Conservation (phyloP, 371 early-diverging fungal genomes). For the Mucor lusitanicus region DNA sequence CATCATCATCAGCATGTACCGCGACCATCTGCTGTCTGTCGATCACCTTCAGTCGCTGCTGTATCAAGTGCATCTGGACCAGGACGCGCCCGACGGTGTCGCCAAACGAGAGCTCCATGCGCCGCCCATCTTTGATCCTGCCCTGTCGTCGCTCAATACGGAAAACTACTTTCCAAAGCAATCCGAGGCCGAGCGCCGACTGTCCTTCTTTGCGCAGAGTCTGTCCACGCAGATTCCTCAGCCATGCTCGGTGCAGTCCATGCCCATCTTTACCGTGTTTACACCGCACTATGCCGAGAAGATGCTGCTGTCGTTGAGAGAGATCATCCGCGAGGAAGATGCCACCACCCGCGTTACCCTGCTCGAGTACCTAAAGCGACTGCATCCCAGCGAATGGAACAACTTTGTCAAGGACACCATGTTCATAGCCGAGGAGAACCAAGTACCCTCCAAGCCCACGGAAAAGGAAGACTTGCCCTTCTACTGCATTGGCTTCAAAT, state of each 20-base stretch:
- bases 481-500: slow-evolving; percentile 84
- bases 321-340: slow-evolving; percentile 87
- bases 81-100: slow-evolving; percentile 18
- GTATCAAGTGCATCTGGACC: slow-evolving; percentile 67
- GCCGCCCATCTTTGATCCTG: slow-evolving; percentile 81
- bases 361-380: slow-evolving; percentile 83
- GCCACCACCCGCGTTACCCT: slow-evolving; percentile 80
- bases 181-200: slow-evolving; percentile 83
- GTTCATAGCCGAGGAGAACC: slow-evolving; percentile 71
- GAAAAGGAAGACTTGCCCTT: slow-evolving; percentile 83
- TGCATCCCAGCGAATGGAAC: slow-evolving; percentile 86
- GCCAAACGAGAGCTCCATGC: slow-evolving; percentile 59
- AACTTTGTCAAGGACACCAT: slow-evolving; percentile 92
- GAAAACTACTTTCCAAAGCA: slow-evolving; percentile 72
- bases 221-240: slow-evolving; percentile 79
- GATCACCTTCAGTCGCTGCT: slow-evolving; percentile 75
- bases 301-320: slow-evolving; percentile 79
- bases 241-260: slow-evolving; percentile 77
- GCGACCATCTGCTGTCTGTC: slow-evolving; percentile 80
- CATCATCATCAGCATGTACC: slow-evolving; percentile 84
- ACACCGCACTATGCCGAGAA: slow-evolving; percentile 92
- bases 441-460: slow-evolving; percentile 15
- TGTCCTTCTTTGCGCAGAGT: slow-evolving; percentile 89
- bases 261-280: slow-evolving; percentile 91
- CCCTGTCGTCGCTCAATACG: slow-evolving; percentile 53